Percentiles rank a stretch among this genome's conserved stretches.
phyloP scores from a whole-genome alignment of 305 asterid species.

The Ruellia speciosa region DNA sequence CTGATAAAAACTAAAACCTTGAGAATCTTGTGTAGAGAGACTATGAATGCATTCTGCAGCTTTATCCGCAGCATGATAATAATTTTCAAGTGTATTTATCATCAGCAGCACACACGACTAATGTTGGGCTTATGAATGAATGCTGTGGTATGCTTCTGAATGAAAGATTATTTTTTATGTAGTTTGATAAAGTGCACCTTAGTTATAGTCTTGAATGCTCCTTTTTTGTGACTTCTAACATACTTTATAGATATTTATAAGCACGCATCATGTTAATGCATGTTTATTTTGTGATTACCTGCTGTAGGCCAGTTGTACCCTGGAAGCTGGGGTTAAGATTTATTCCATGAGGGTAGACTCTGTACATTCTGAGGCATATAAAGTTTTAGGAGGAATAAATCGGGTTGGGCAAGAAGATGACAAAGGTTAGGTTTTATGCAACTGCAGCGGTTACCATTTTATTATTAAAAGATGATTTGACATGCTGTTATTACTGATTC shows the following conservation, averaged over 20 bases:
- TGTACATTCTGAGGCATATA: constrained; percentile 89
- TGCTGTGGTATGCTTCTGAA: constrained; percentile 1
- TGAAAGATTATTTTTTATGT: not conserved
- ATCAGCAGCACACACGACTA: constrained; percentile 1
- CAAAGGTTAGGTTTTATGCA: constrained; percentile 42
- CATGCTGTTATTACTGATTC: not conserved
- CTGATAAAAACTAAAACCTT: not conserved
- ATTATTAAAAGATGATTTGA: too few relatives aligned
- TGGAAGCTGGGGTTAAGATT: constrained; percentile 98
- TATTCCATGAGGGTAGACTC: constrained; percentile 97
- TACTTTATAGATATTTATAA: not conserved
- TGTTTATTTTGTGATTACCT: constrained; percentile 14
- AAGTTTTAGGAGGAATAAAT: constrained; percentile 96
- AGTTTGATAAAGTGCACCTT: not conserved
- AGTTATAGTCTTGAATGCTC: too few relatives aligned
- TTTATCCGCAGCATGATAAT: not conserved
- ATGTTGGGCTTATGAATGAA: constrained; percentile 6
- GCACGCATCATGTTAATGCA: not conserved
- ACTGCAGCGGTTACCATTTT: constrained; percentile 5
- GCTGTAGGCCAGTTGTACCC: constrained; percentile 94
- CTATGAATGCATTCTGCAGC: not conserved
- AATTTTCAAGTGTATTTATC: constrained; percentile 2
- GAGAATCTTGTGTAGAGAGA: constrained; percentile 6
- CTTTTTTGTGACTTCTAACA: too few relatives aligned
- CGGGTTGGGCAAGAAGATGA: constrained; percentile 82